phyloP scores from a whole-genome alignment of 2,329 filamentous ascomycete species.

The Ceratocystis cubensis region DNA sequence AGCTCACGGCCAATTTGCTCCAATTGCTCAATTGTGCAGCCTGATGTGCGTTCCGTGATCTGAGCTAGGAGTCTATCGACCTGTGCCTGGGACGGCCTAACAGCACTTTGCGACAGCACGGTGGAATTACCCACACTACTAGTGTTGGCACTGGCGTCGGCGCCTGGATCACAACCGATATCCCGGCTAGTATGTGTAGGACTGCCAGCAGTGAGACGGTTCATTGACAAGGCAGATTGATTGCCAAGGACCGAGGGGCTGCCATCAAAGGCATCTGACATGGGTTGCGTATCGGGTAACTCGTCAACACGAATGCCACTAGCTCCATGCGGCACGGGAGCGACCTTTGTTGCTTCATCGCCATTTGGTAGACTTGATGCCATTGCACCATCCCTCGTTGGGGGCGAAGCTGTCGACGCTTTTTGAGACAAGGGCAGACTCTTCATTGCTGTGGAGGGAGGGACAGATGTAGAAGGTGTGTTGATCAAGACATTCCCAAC shows the following conservation, averaged over 20 bases:
- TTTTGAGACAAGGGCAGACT: conserved; percentile 52
- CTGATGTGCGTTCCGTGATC: conserved; percentile 55
- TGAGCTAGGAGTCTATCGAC: conserved; percentile 48
- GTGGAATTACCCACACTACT: conserved; percentile 8
- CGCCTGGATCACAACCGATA: background rate
- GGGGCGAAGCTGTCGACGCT: conserved; percentile 46
- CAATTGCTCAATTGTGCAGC: conserved; percentile 81
- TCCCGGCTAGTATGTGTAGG: background rate
- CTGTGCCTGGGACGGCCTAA: conserved; percentile 35
- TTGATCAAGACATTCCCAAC: background rate
- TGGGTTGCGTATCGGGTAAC: conserved; percentile 24
- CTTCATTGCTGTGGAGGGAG: conserved; percentile 25
- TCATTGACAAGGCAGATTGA: background rate
- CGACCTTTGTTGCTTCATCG: conserved; percentile 87
- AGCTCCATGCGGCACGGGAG: conserved; percentile 45
- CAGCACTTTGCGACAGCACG: conserved; percentile 14
- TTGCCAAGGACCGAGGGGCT: conserved; percentile 35
- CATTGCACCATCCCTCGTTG: conserved; percentile 38
- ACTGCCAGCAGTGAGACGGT: background rate
- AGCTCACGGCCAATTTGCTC: conserved; percentile 84
- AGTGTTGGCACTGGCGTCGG: background rate
- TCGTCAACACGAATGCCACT: conserved; percentile 23
- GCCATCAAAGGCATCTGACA: conserved; percentile 29
- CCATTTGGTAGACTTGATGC: conserved; percentile 59
- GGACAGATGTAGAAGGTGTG: conserved; percentile 5